Evolutionary conservation across 805 yeast genomes (phyloP).

Genomic region (Pichia californica): DNA sequence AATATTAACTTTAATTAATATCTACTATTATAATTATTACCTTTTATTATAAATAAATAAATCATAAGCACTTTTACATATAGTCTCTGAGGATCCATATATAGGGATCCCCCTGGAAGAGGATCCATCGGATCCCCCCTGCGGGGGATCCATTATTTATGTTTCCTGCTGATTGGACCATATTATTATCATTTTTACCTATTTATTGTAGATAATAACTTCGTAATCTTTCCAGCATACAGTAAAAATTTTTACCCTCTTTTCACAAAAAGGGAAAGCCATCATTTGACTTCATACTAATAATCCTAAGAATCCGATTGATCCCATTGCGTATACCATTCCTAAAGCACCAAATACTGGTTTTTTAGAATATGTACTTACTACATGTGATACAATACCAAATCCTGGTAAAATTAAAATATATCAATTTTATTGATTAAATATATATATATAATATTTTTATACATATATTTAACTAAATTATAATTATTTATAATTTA

Average conservation of each 20-base stretch:
- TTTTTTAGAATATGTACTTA: conserved; percentile 10
- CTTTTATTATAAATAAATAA: neutral
- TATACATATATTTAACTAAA: neutral
- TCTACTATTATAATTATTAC: no score
- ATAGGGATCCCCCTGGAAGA: neutral
- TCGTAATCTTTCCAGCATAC: conserved; percentile 7
- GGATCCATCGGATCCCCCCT: no score
- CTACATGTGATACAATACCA: conserved; percentile 6
- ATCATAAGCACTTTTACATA: conserved; percentile 5
- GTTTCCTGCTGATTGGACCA: conserved; percentile 7
- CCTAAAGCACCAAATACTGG: conserved; percentile 8
- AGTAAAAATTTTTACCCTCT: conserved; percentile 4
- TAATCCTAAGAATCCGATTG: conserved; percentile 13
- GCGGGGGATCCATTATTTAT: no score
- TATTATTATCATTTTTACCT: conserved; percentile 6
- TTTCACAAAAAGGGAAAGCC: conserved; percentile 4
- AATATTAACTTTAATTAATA: no score
- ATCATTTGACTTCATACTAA: conserved; percentile 10
- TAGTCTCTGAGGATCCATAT: conserved; percentile 8
- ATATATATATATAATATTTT: neutral
- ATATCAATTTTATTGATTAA: neutral
- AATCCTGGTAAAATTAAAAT: conserved; percentile 3
- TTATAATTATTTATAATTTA: neutral
- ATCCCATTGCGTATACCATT: conserved; percentile 13
- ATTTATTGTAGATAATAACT: conserved; percentile 6